Evolutionary conservation across 345 rosid species (phyloP).

Genomic region (Moricandia moricandioides): DNA sequence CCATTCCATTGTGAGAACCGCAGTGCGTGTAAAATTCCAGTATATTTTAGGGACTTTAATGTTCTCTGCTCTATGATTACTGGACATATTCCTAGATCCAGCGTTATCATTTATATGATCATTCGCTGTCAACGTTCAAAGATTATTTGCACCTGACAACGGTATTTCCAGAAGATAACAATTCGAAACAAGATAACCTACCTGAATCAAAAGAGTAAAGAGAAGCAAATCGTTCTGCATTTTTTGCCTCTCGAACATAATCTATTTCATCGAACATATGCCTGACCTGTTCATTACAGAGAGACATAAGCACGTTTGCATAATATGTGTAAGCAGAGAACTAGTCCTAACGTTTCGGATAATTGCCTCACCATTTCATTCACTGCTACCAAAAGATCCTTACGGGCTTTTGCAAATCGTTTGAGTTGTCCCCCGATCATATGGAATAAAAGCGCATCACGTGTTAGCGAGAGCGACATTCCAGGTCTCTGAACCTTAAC

Average conservation of each 20-base stretch:
- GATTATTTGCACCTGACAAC: background rate
- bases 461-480: conserved; percentile 71
- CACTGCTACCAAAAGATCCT: conserved; percentile 85
- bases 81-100: conserved; percentile 33
- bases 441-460: conserved; percentile 85
- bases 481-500: conserved; percentile 99
- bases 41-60: conserved; percentile 89
- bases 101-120: conserved; percentile 36
- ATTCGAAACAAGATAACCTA: conserved; percentile 39
- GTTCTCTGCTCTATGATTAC: conserved; percentile 41
- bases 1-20: conserved; percentile 99
- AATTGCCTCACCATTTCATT: conserved; percentile 78
- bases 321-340: conserved; percentile 22
- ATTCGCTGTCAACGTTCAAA: conserved; percentile 40
- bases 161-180: conserved; percentile 10
- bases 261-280: conserved; percentile 99
- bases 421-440: conserved; percentile 96
- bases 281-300: conserved; percentile 81
- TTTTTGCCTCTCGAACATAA: conserved; percentile 79
- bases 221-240: conserved; percentile 92
- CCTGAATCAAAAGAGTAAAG: conserved; percentile 57
- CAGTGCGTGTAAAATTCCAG: conserved; percentile 74
- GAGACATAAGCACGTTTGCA: conserved; percentile 45
- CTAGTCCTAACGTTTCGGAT: background rate
- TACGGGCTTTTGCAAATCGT: conserved; percentile 87